These are phyloP conservation scores for Sporothrix pallida DNA, from an alignment of 2,329 filamentous ascomycete species.

Conservation along the genomic window DNA sequence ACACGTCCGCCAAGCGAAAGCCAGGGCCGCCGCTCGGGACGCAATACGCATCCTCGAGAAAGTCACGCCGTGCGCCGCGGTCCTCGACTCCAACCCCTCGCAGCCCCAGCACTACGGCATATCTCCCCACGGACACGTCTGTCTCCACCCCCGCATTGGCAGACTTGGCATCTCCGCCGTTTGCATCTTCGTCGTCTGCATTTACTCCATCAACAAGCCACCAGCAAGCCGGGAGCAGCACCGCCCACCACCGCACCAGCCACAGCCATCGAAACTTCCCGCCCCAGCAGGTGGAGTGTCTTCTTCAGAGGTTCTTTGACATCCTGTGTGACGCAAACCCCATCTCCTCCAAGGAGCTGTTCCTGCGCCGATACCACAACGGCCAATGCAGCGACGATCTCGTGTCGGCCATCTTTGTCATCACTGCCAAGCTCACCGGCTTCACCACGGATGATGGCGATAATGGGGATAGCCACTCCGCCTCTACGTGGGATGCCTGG, in stretches of 20 bases:
- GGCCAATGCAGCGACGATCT: background rate
- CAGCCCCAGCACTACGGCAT: background rate
- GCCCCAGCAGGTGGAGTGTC: background rate
- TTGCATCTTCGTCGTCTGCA: background rate
- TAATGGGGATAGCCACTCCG: background rate
- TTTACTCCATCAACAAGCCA: background rate
- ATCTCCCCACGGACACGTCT: background rate
- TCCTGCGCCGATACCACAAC: background rate
- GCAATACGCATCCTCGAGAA: background rate
- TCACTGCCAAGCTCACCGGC: background rate
- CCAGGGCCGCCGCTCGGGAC: background rate
- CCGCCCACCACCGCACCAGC: background rate
- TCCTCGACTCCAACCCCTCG: background rate
- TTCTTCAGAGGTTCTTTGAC: background rate
- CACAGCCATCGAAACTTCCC: background rate
- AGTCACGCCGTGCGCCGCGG: background rate
- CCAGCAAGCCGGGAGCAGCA: background rate
- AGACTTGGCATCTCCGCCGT: background rate
- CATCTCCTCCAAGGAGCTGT: background rate
- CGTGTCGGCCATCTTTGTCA: background rate
- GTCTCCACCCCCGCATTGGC: background rate
- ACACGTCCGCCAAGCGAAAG: slow-evolving; percentile 11
- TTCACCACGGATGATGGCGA: background rate
- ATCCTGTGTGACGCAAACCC: background rate
- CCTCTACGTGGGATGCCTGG: slow-evolving; percentile 4